Percentiles rank a stretch among this genome's conserved stretches.
Evolutionary conservation across 2,329 filamentous ascomycete genomes (phyloP).

Genomic region (Neurospora sp.): DNA sequence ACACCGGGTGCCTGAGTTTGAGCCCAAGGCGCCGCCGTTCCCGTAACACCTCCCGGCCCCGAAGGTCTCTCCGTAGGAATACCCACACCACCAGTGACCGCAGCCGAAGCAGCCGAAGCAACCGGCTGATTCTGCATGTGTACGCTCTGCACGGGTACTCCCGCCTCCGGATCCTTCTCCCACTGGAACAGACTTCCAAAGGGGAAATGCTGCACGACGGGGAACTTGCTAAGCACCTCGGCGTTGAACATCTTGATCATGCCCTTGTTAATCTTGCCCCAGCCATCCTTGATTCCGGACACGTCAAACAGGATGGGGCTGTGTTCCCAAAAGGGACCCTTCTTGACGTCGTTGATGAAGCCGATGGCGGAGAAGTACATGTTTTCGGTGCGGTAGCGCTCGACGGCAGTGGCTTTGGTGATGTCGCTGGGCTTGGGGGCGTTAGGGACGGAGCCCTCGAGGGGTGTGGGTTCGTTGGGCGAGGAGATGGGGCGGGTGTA

Average conservation of each 20-base stretch:
- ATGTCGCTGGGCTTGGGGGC: slow-evolving; percentile 66
- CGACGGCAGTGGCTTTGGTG: slow-evolving; percentile 52
- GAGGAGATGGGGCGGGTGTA: slow-evolving; percentile 62
- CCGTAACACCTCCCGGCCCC: background rate
- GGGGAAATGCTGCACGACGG: slow-evolving; percentile 92
- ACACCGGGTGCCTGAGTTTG: slow-evolving; percentile 1
- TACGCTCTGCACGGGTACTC: slow-evolving; percentile 35
- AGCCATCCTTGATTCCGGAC: slow-evolving; percentile 82
- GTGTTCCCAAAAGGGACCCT: slow-evolving; percentile 93
- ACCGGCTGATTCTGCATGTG: slow-evolving; percentile 49
- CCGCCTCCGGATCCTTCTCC: slow-evolving; percentile 56
- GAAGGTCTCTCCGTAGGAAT: background rate
- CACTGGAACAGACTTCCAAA: slow-evolving; percentile 76
- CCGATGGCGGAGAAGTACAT: slow-evolving; percentile 94
- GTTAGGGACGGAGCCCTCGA: slow-evolving; percentile 65
- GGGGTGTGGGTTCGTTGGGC: slow-evolving; percentile 53
- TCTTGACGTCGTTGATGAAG: slow-evolving; percentile 97
- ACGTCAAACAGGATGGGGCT: slow-evolving; percentile 92
- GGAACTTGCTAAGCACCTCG: slow-evolving; percentile 92
- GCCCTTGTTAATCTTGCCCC: slow-evolving; percentile 98
- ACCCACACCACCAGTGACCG: background rate
- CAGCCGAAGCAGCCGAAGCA: slow-evolving; percentile 2
- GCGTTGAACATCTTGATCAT: slow-evolving; percentile 99
- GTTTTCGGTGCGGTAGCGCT: slow-evolving; percentile 55
- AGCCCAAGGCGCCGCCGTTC: slow-evolving; percentile 20